Conservation (phyloP, 495 filamentous ascomycete species). For the Hypomontagnella monticulosa region DNA sequence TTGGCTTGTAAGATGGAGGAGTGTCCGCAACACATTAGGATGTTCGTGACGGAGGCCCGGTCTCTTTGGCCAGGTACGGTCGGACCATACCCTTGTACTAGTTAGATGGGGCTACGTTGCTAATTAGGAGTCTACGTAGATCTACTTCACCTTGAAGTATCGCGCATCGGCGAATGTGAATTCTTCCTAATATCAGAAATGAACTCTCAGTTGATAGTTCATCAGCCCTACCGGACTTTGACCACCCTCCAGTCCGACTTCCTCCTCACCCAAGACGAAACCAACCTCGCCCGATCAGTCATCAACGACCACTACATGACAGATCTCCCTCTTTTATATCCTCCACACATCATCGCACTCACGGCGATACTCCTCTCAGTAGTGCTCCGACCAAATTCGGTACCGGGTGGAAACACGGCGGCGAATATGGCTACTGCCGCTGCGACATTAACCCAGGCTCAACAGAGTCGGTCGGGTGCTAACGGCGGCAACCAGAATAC, state of each 20-base stretch:
- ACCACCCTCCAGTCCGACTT: constrained; percentile 76
- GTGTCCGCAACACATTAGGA: constrained; percentile 92
- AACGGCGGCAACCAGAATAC: constrained; percentile 35
- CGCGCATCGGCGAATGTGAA: constrained; percentile 93
- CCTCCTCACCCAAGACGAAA: constrained; percentile 78
- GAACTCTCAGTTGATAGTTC: constrained; percentile 91
- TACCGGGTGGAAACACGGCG: constrained; percentile 37
- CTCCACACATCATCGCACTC: constrained; percentile 90
- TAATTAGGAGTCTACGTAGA: constrained; percentile 61
- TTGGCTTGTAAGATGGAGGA: constrained; percentile 99
- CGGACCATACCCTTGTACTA: constrained; percentile 19
- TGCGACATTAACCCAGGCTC: constrained; percentile 52
- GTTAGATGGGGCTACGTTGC: neutral
- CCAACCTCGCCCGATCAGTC: constrained; percentile 79
- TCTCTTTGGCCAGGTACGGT: constrained; percentile 81
- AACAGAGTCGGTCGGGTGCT: constrained; percentile 46
- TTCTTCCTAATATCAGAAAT: constrained; percentile 96
- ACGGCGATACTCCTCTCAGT: constrained; percentile 89
- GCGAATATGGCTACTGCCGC: constrained; percentile 53
- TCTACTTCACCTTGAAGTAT: constrained; percentile 80
- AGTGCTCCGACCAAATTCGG: constrained; percentile 69
- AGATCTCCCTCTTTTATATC: constrained; percentile 85
- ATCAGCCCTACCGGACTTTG: constrained; percentile 95
- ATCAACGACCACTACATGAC: constrained; percentile 98
- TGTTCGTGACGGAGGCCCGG: constrained; percentile 86